Percentiles rank a stretch among this genome's conserved stretches.
Conservation (phyloP, 2,329 filamentous ascomycete genomes). For the Talaromyces amestolkiae region DNA sequence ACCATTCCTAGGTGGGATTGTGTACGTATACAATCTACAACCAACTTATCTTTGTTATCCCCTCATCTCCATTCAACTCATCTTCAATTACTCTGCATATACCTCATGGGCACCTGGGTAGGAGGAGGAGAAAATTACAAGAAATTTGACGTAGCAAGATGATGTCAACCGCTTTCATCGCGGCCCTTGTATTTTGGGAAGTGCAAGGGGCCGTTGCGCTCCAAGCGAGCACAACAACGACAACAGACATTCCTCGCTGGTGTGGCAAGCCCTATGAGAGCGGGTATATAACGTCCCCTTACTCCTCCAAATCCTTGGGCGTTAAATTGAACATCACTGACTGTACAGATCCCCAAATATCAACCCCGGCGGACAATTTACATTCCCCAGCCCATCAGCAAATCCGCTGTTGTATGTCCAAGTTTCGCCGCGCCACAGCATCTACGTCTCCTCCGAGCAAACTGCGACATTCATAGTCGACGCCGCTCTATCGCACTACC, state of each 20-base stretch:
- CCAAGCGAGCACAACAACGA: conserved; percentile 8
- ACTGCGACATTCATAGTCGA: conserved; percentile 18
- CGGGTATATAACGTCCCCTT: conserved; percentile 8
- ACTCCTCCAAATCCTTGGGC: background rate
- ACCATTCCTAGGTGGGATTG: conserved; percentile 2
- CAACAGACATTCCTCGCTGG: conserved; percentile 16
- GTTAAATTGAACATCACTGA: background rate
- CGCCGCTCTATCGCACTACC: conserved; percentile 13
- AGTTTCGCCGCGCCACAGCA: conserved; percentile 17
- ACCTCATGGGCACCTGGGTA: background rate
- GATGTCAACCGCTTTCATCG: conserved; percentile 7
- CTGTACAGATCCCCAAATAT: conserved; percentile 8
- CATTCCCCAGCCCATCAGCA: background rate
- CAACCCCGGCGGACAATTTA: conserved; percentile 10
- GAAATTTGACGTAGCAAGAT: background rate
- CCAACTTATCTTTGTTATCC: background rate
- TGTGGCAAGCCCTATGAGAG: conserved; percentile 19
- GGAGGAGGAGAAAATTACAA: background rate
- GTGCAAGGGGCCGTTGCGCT: conserved; percentile 13
- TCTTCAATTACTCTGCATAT: no score
- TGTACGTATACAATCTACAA: background rate
- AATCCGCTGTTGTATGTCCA: conserved; percentile 12
- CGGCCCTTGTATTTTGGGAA: background rate
- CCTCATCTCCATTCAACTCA: background rate
- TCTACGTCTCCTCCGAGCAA: conserved; percentile 20